Evolutionary conservation across 2,329 filamentous ascomycete genomes (phyloP).

Genomic region (Malbranchea zuffiana): DNA sequence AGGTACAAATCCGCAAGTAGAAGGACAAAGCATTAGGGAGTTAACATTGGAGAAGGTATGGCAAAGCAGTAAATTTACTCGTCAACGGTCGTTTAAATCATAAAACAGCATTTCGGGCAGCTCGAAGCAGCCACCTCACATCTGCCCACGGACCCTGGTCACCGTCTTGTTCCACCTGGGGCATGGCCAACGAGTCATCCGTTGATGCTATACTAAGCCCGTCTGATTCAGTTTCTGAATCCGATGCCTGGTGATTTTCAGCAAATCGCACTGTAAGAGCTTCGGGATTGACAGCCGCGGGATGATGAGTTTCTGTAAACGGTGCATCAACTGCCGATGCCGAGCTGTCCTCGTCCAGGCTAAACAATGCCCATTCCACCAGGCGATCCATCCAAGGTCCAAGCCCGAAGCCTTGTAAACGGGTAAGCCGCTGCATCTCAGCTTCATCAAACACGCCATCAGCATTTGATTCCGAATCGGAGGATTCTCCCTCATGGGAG

Average conservation of each 20-base stretch:
- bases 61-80: no score
- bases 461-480: conserved; percentile 27
- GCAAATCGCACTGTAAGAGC: not conserved
- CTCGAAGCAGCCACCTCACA: conserved; percentile 47
- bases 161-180: conserved; percentile 25
- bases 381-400: conserved; percentile 48
- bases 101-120: conserved; percentile 34
- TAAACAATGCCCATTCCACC: conserved; percentile 48
- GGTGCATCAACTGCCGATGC: conserved; percentile 4
- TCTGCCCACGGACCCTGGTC: conserved; percentile 45
- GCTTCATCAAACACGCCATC: conserved; percentile 44
- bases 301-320: conserved; percentile 13
- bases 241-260: conserved; percentile 15
- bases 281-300: conserved; percentile 15
- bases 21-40: no score
- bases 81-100: no score
- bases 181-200: conserved; percentile 11
- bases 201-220: conserved; percentile 21
- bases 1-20: no score
- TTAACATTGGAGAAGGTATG: no score
- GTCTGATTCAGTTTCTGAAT: conserved; percentile 12
- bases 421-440: conserved; percentile 43
- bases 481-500: conserved; percentile 17
- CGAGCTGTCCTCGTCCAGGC: conserved; percentile 38
- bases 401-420: conserved; percentile 44